Evolutionary conservation across 2,329 filamentous ascomycete species (phyloP), one percentile per base, ranked within the genome.

Genomic region (Huntiella decipiens): DNA sequence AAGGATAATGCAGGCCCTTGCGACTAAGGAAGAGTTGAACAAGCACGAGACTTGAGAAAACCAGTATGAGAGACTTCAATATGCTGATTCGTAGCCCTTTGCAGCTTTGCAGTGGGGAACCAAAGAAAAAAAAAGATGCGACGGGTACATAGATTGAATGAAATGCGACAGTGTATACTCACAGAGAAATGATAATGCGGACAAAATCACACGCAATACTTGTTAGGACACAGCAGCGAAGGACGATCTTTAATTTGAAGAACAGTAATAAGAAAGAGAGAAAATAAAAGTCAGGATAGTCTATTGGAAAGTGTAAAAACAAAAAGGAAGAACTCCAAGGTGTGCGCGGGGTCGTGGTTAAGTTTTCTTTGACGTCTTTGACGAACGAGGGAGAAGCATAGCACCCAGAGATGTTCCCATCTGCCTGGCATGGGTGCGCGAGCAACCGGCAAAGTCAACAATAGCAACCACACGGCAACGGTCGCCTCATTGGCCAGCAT

Each of bases 401-500:
- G 17, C 22, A 28, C 22, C 22, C 1, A 50, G 45, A 50, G 41
- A 50, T 46, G 44, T 47, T 46, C 48, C 40, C 44, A 50, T 44
- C 46, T 50, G 41, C 48, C 48, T 50, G 31, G 44, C 48, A 50
- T 46, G 48, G 44, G 48, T 50, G 46, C 48, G 48, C 44, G 48
- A 46, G 43, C 40, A 46, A 44, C 43, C 39, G 44, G 44, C 44
- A 28, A 49, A 42, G 51, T 71, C 65, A 72, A 72, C 66, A 73
- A 52, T 59, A 56, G 64, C 67, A 73, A 74, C 70, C 56, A 59
- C 69, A 53, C 59, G 54, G 70, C 72, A 78, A 78, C 74, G 56
- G 55, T 11, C 3, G 35, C 53, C 17, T 58, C 46, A 71, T 71
- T 72, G 67, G 68, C 50, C 49, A 16, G 22, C 46, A 38, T 34